phyloP scores from a whole-genome alignment of 1,139 yeast genomes.

The Candida glucosophila region DNA sequence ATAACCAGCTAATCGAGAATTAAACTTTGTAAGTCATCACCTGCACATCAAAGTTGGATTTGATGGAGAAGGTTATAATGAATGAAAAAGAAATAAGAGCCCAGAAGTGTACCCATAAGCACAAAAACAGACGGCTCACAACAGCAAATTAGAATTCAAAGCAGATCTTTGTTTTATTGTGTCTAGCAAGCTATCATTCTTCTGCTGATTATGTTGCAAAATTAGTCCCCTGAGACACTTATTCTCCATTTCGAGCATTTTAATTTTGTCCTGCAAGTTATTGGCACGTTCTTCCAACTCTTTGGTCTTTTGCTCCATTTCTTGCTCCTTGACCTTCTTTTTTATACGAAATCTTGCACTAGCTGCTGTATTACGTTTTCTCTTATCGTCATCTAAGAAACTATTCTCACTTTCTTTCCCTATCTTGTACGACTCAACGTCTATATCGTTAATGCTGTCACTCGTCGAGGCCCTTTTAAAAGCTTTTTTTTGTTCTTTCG shows the following conservation, averaged over 20 bases:
- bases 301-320: constrained; percentile 43
- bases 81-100: constrained; percentile 1
- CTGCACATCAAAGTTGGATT: constrained; percentile 6
- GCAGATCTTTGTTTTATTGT: constrained; percentile 34
- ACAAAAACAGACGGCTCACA: not conserved
- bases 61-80: constrained; percentile 2
- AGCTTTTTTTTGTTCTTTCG: not conserved
- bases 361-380: constrained; percentile 56
- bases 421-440: too few relatives aligned
- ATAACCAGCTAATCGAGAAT: too few relatives aligned
- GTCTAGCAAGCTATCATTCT: constrained; percentile 32
- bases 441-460: not conserved
- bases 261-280: constrained; percentile 34
- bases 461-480: not conserved
- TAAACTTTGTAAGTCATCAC: too few relatives aligned
- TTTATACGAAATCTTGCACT: constrained; percentile 55
- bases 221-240: constrained; percentile 49
- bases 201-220: constrained; percentile 39
- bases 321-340: constrained; percentile 51
- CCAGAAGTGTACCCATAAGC: not conserved
- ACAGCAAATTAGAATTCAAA: constrained; percentile 16
- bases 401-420: too few relatives aligned
- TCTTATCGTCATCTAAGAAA: constrained; percentile 28
- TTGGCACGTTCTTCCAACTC: constrained; percentile 33
- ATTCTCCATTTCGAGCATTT: constrained; percentile 70